Evolutionary conservation across 768 basidiomycete species (phyloP).

Genomic region (Leucosporidium yakuticum): DNA sequence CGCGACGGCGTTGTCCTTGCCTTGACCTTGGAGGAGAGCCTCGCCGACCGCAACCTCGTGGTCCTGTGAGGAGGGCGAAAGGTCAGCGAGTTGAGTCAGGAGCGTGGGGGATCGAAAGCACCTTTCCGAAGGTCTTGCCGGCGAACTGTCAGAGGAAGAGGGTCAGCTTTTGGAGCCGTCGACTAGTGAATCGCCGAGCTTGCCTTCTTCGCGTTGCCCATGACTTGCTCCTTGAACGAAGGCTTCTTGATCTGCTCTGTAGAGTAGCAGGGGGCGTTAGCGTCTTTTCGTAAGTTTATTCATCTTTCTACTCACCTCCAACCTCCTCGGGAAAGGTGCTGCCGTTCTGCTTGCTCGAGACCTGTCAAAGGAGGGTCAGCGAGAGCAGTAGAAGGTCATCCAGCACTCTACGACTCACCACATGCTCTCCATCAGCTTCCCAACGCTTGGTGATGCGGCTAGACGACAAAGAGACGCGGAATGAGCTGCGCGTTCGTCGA

Average conservation of each 20-base stretch:
- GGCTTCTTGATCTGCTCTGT: not conserved
- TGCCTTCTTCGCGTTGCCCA: constrained; percentile 8
- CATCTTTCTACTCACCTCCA: not conserved
- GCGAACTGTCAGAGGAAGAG: not conserved
- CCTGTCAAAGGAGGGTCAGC: no score
- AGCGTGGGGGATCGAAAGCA: not conserved
- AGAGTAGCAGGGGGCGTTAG: not conserved
- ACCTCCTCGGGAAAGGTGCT: constrained; percentile 1
- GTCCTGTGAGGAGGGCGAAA: not conserved
- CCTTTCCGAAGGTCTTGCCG: constrained; percentile 17
- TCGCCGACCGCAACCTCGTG: constrained; percentile 18
- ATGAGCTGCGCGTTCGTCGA: not conserved
- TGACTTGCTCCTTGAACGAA: constrained; percentile 15
- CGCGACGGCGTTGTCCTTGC: not conserved
- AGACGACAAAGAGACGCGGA: not conserved
- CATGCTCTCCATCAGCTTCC: not conserved
- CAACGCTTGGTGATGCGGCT: constrained; percentile 6
- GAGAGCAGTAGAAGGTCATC: no score
- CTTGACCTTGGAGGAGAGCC: constrained; percentile 2
- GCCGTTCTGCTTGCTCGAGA: not conserved
- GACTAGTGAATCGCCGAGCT: no score
- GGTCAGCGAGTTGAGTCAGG: not conserved
- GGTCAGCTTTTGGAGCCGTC: not conserved
- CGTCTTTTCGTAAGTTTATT: not conserved
- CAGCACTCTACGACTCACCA: no score